These are phyloP conservation scores for Penicillium frequentans DNA, from an alignment of 2,329 filamentous ascomycete genomes.

Conservation along the genomic window DNA sequence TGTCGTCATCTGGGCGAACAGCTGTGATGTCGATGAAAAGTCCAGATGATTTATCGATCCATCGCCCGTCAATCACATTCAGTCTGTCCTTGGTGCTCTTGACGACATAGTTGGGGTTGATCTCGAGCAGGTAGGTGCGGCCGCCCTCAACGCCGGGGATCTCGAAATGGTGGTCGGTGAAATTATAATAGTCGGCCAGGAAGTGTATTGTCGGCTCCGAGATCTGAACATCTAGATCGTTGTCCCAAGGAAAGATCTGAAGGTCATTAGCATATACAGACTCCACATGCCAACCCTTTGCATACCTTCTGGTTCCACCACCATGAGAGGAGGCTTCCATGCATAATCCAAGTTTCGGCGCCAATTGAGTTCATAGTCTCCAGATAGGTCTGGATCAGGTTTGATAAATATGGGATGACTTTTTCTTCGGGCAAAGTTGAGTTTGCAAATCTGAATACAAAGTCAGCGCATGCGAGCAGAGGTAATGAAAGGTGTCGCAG, in stretches of 20 bases:
- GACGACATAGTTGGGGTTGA: conserved; percentile 58
- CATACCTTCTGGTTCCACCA: conserved; percentile 59
- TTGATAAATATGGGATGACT: conserved; percentile 49
- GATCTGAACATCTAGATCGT: conserved; percentile 61
- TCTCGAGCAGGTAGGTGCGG: conserved; percentile 56
- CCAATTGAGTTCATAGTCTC: conserved; percentile 57
- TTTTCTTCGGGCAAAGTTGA: conserved; percentile 47
- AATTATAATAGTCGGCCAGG: conserved; percentile 61
- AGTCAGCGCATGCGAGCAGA: conserved; percentile 12
- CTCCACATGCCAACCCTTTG: not conserved
- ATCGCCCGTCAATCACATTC: conserved; percentile 62
- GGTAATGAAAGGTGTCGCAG: not conserved
- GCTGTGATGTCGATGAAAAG: conserved; percentile 64
- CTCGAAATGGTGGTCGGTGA: conserved; percentile 56
- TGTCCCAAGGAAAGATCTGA: conserved; percentile 61
- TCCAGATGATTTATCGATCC: conserved; percentile 60
- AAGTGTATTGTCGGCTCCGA: conserved; percentile 56
- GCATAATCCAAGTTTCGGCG: conserved; percentile 64
- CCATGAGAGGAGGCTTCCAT: conserved; percentile 61
- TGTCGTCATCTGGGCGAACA: conserved; percentile 48
- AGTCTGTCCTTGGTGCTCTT: conserved; percentile 46
- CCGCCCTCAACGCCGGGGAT: conserved; percentile 36
- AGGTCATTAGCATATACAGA: conserved; percentile 5
- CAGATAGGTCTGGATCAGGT: conserved; percentile 57
- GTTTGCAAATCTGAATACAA: conserved; percentile 48